Evolutionary conservation across 1,284 basidiomycete species (phyloP).

Genomic region (Sanghuangporus weigelae): DNA sequence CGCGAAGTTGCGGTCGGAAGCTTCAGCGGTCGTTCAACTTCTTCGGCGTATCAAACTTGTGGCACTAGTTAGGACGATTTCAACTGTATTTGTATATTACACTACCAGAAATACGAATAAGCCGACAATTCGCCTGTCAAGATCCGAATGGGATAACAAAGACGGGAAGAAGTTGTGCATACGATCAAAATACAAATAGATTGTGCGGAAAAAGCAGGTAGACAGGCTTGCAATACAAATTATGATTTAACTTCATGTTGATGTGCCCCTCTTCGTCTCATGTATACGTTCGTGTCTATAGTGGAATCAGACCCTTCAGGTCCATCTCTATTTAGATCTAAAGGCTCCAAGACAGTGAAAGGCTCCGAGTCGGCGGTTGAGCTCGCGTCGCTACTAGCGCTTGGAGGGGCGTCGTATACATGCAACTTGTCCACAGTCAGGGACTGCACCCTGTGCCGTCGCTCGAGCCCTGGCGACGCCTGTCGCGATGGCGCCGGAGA

Average conservation of each 20-base stretch:
- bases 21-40: background rate
- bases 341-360: constrained; percentile 6
- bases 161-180: background rate
- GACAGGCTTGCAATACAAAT: background rate
- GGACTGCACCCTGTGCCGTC: constrained; percentile 18
- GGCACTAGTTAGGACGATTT: background rate
- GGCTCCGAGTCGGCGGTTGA: constrained; percentile 9
- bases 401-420: background rate
- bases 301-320: background rate
- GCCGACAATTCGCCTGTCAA: constrained; percentile 2
- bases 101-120: background rate
- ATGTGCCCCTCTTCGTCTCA: background rate
- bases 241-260: background rate
- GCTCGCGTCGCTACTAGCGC: constrained; percentile 6
- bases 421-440: background rate
- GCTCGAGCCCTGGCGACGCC: constrained; percentile 53
- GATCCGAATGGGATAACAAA: background rate
- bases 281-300: background rate
- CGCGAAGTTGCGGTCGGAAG: background rate
- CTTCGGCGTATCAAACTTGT: too few species aligned
- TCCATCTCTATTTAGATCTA: background rate
- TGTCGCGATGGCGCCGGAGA: constrained; percentile 63
- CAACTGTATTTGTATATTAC: background rate
- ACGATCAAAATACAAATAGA: background rate
- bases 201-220: too few species aligned